Evolutionary conservation across 108 stramenopile species (phyloP).

Genomic region (Asterionellopsis glacialis): DNA sequence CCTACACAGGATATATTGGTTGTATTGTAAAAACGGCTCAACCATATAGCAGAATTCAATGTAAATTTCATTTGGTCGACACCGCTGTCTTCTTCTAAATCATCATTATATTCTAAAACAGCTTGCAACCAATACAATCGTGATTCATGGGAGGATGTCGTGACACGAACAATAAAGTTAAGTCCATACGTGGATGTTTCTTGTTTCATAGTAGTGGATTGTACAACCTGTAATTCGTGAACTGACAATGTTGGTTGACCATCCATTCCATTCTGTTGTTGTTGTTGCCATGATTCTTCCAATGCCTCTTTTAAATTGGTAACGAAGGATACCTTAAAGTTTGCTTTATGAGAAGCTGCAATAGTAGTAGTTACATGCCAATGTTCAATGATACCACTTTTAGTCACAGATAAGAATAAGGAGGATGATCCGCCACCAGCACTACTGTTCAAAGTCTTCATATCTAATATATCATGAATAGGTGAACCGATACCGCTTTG

Average conservation of each 20-base stretch:
- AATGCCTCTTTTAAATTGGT: neutral
- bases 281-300: neutral
- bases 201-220: neutral
- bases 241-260: neutral
- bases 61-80: neutral
- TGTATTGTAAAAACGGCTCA: constrained; percentile 28
- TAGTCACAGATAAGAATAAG: neutral
- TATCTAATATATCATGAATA: neutral
- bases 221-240: neutral
- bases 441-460: neutral
- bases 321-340: neutral
- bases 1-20: constrained; percentile 14
- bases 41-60: constrained; percentile 23
- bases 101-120: neutral
- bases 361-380: neutral
- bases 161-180: neutral
- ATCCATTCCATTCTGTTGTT: neutral
- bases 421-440: neutral
- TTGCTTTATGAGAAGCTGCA: neutral
- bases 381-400: neutral
- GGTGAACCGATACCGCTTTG: neutral
- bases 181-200: neutral
- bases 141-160: neutral
- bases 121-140: constrained; percentile 2
- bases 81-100: too few relatives aligned